Base-by-base conservation (phyloP, 495 filamentous ascomycete genomes). In the Schizothecium vesticola region DNA sequence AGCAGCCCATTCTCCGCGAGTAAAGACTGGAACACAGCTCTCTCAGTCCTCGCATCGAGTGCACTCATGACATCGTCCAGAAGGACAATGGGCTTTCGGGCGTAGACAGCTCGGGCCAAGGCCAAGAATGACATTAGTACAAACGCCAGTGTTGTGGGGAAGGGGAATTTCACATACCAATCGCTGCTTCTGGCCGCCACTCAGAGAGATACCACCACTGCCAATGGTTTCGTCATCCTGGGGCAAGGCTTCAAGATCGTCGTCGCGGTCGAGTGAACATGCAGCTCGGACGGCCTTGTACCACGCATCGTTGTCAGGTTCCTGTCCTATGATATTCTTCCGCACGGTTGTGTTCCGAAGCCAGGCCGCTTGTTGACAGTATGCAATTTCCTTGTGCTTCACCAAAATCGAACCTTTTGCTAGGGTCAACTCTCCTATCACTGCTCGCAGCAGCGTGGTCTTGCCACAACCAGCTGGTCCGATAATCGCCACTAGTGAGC, bases 131-230 rank as follows among this genome's bases (percentile, higher is more conserved):
- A 61, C 24, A 59, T 55, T 65, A 2, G 31, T 61, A n/a, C n/a
- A n/a, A n/a, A n/a, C n/a, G n/a, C n/a, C n/a, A n/a, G n/a, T n/a
- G n/a, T n/a, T n/a, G n/a, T n/a, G n/a, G n/a, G n/a, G n/a, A n/a
- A n/a, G n/a, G n/a, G n/a, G n/a, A n/a, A n/a, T n/a, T n/a, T n/a
- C n/a, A 66, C 68, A 5, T 31, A 72, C 70, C 68, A 90, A 78
- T 12, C 88, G 80, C 67, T 89, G 86, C 67, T 84, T 86, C 67
- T 91, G 89, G 0, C 89, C 89, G 5, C 87, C 87, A 69, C 84
- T 87, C 19, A 91, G 78, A 11, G 81, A 81, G 59, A 88, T 80
- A 0, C 88, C 89, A 64, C 85, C 85, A 75, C 83, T 88, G 9
- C 88, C 89, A 4, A 79, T 69, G 5, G 85, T 89, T 29, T 80